A percentile compares a stretch with the other conserved stretches of the same genome.
These are phyloP conservation scores for Podaxis sp. DNA, from an alignment of 768 basidiomycete species.

Conservation along the genomic window DNA sequence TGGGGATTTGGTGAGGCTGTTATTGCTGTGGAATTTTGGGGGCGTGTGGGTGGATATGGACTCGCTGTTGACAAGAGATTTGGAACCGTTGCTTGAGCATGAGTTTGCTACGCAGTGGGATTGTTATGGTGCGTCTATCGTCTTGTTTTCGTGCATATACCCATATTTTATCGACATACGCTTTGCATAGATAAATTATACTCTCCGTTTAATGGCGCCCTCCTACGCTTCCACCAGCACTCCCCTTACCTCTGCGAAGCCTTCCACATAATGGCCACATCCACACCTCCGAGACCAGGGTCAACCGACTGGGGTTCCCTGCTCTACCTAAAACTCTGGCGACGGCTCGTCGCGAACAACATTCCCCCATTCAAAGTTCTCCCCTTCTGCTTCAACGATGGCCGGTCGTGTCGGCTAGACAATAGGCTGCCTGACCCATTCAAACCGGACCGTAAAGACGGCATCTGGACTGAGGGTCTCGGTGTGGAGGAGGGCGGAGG, in stretches of 20 bases:
- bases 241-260: conserved; percentile 98
- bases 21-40: conserved; percentile 87
- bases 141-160: conserved; percentile 4
- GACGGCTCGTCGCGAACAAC: conserved; percentile 69
- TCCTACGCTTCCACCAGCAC: conserved; percentile 89
- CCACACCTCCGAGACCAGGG: conserved; percentile 67
- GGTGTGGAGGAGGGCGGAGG: conserved; percentile 61
- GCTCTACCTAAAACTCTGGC: conserved; percentile 90
- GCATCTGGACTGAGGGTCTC: conserved; percentile 69
- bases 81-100: conserved; percentile 84
- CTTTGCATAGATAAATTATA: conserved; percentile 39
- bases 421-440: conserved; percentile 95
- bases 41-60: conserved; percentile 99
- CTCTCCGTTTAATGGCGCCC: conserved; percentile 82
- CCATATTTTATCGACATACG: neutral
- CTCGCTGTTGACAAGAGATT: conserved; percentile 83
- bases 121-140: conserved; percentile 77
- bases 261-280: conserved; percentile 84
- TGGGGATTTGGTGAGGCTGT: conserved; percentile 85
- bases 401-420: conserved; percentile 86
- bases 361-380: conserved; percentile 88
- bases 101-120: conserved; percentile 99
- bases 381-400: conserved; percentile 95
- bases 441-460: conserved; percentile 46
- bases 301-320: conserved; percentile 94